Evolutionary conservation across 441 rosid species (phyloP).

Genomic region (Populus trichocarpa): DNA sequence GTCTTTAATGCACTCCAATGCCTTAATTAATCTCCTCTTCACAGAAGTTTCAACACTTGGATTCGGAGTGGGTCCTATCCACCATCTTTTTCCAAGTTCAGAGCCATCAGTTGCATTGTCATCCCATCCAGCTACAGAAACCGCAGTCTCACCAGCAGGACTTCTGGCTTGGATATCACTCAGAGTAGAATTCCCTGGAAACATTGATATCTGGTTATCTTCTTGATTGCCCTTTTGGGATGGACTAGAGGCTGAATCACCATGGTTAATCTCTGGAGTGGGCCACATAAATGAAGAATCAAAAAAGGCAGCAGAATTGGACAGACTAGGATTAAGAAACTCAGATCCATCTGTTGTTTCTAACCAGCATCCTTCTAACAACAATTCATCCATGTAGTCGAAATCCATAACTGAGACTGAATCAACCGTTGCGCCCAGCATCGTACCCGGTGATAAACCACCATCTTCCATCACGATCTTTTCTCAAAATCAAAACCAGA

Average conservation of each 20-base stretch:
- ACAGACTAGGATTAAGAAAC: slow-evolving; percentile 46
- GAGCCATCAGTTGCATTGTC: slow-evolving; percentile 33
- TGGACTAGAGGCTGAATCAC: slow-evolving; percentile 22
- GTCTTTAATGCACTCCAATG: slow-evolving; percentile 57
- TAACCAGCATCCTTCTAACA: slow-evolving; percentile 89
- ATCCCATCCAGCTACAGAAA: slow-evolving; percentile 7
- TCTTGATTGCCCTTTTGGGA: slow-evolving; percentile 34
- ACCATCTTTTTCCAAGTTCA: slow-evolving; percentile 55
- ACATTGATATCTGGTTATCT: slow-evolving; percentile 29
- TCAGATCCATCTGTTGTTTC: slow-evolving; percentile 79
- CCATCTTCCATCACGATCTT: slow-evolving; percentile 51
- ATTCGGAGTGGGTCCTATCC: slow-evolving; percentile 63
- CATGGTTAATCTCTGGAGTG: slow-evolving; percentile 32
- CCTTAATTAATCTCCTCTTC: slow-evolving; percentile 59
- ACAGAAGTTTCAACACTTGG: slow-evolving; percentile 46
- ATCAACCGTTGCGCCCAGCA: slow-evolving; percentile 31
- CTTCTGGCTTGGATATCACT: slow-evolving; percentile 21
- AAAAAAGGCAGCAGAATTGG: slow-evolving; percentile 33
- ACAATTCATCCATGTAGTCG: slow-evolving; percentile 68
- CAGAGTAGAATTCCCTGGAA: slow-evolving; percentile 16
- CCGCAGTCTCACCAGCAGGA: slow-evolving; percentile 17
- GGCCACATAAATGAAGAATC: slow-evolving; percentile 46
- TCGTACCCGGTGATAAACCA: slow-evolving; percentile 36
- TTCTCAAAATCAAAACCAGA: slow-evolving; percentile 7
- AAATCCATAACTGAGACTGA: slow-evolving; percentile 45